Base-by-base conservation (phyloP, 306 rosid genomes). In the Trichosanthes truncata region DNA sequence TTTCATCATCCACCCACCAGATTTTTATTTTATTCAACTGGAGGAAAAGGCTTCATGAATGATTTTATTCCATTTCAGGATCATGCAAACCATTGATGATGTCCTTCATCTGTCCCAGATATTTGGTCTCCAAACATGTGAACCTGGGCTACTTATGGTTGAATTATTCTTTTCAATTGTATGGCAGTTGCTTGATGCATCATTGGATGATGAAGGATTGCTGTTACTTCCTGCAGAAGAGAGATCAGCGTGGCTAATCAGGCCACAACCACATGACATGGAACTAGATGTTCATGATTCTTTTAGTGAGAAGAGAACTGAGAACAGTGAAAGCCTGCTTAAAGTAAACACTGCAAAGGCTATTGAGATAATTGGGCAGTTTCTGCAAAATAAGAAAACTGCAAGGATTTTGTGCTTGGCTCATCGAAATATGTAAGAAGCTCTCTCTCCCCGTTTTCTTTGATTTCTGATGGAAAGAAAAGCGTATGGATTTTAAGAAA, bases 111-210 rank as follows among this genome's bases (percentile, higher is more conserved):
- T 95, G 85, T 89, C 95, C 59, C 90, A 87, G 85, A 72, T 81
- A 75, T 91, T 84, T 78, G 87, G 88, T 75, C 83, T 83, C 68
- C 84, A 87, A 84, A 87, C 67, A 80, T 51, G 88, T 85, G 98
- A 92, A 74, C 89, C 91, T 8, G 98, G 97, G 80, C 78, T 88
- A 83, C 78, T 91, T 83, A 88, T 95, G 77, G 97, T 95, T 78
- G 93, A 87, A 61, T 92, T 92, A 85, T 81, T 92, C 80, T 91
- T 95, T 86, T 85, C 98, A 57, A 83, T 90, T 82, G 86, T 91
- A 35, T 87, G 89, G 90, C 97, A 89, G 84, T 88, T 94, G 76
- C 91, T 94, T 79, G 98, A 92, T 78, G 98, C 97, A 84, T 86
- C 93, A 82, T 84, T 94, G 71, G 93, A 94, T 81, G 97, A 94